Percentiles rank a stretch among this genome's conserved stretches.
Evolutionary conservation across 352 stramenopile genomes (phyloP).

Genomic region (Blastocystis sp.): DNA sequence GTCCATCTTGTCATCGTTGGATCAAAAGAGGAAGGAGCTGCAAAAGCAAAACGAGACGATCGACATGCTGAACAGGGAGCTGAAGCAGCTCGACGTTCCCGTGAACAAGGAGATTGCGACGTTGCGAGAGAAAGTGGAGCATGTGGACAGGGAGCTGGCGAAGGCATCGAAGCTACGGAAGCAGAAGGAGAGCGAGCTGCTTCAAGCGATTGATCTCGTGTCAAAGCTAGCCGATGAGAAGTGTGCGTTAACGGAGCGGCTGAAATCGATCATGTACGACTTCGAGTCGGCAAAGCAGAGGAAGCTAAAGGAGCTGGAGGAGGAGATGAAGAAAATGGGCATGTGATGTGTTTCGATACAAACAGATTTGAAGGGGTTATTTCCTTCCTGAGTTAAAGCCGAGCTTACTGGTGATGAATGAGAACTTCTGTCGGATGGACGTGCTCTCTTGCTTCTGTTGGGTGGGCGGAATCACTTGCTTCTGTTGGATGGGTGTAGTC

Average conservation of each 20-base stretch:
- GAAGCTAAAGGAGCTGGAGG: constrained; percentile 70
- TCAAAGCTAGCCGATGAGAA: constrained; percentile 55
- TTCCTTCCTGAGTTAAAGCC: too few species aligned
- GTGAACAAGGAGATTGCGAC: constrained; percentile 60
- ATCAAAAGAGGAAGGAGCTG: constrained; percentile 65
- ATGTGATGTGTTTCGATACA: constrained; percentile 56
- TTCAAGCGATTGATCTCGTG: constrained; percentile 33
- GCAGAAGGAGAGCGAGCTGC: constrained; percentile 61
- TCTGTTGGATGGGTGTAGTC: too few species aligned
- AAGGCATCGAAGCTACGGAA: constrained; percentile 40
- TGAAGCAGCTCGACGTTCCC: constrained; percentile 60
- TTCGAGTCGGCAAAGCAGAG: constrained; percentile 61
- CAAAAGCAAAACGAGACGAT: constrained; percentile 64
- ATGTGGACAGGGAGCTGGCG: constrained; percentile 39
- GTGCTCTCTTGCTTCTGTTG: too few species aligned
- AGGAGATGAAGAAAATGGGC: constrained; percentile 24
- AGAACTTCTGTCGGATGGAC: too few species aligned
- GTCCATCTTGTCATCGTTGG: constrained; percentile 47
- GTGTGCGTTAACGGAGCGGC: constrained; percentile 50
- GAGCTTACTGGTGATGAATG: too few species aligned
- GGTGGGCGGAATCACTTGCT: too few species aligned
- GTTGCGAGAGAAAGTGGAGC: constrained; percentile 42
- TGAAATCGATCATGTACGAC: constrained; percentile 50
- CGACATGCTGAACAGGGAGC: constrained; percentile 55
- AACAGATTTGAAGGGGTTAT: too few species aligned